phyloP scores from a whole-genome alignment of 2,329 filamentous ascomycete genomes.

The Alternaria solani region DNA sequence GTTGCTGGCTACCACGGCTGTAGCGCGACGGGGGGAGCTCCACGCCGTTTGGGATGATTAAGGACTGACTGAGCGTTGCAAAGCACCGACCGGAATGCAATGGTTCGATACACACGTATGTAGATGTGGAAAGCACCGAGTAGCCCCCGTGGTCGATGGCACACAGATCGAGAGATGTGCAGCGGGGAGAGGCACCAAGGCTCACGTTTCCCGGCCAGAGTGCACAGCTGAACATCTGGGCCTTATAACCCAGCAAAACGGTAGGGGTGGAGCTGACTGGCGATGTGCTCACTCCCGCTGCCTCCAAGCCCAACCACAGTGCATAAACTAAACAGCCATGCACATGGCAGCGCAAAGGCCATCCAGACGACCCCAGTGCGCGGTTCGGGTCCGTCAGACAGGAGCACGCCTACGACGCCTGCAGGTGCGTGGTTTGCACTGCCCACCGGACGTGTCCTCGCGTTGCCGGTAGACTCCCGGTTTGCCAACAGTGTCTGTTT shows the following conservation, averaged over 20 bases:
- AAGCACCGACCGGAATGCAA: too few relatives aligned
- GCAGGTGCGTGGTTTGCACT: slow-evolving; percentile 11
- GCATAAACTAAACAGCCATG: slow-evolving; percentile 12
- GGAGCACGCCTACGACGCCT: slow-evolving; percentile 1
- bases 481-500: not conserved
- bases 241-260: slow-evolving; percentile 21
- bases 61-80: not conserved
- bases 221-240: slow-evolving; percentile 22
- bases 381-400: slow-evolving; percentile 8
- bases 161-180: not conserved
- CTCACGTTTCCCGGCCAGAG: slow-evolving; percentile 12
- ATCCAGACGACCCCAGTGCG: slow-evolving; percentile 20
- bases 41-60: not conserved
- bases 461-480: not conserved
- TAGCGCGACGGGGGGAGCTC: not conserved
- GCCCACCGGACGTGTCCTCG: too few relatives aligned
- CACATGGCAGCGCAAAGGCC: slow-evolving; percentile 16
- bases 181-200: not conserved
- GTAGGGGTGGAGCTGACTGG: not conserved
- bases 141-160: not conserved
- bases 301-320: slow-evolving; percentile 15
- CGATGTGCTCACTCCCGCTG: slow-evolving; percentile 20
- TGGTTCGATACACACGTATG: too few relatives aligned
- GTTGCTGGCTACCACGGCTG: slow-evolving; percentile 5
- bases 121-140: not conserved